Conservation (phyloP, 2,329 filamentous ascomycete species). For the Diaporthe velutina region DNA sequence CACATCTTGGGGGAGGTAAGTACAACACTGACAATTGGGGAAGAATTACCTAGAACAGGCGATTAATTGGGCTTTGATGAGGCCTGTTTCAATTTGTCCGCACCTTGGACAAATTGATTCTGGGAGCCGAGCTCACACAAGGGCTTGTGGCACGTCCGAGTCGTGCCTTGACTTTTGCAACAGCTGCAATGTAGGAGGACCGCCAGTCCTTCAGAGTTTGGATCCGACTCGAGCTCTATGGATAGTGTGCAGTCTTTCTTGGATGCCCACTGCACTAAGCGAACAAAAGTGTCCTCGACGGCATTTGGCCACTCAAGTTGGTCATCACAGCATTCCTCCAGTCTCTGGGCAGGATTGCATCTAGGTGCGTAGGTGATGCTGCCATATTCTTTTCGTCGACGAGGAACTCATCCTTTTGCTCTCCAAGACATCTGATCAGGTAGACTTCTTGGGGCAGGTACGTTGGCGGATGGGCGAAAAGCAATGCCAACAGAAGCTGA, state of each 20-base stretch:
- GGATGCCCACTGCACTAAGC: conserved; percentile 35
- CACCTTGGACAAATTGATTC: not conserved
- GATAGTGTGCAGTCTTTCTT: conserved; percentile 1
- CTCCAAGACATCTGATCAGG: not conserved
- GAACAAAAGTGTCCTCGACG: conserved; percentile 27
- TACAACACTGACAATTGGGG: not conserved
- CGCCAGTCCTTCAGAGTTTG: not conserved
- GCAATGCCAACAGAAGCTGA: not conserved
- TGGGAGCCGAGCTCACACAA: not conserved
- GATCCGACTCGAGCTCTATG: not conserved
- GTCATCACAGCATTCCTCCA: conserved; percentile 28
- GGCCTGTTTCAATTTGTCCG: not conserved
- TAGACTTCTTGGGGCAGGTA: not conserved
- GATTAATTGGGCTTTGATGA: not conserved
- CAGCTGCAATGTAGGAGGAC: not conserved
- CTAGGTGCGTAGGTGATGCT: not conserved
- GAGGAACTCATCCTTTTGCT: not conserved
- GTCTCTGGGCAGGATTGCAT: conserved; percentile 7
- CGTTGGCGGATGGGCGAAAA: not conserved
- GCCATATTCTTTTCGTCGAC: not conserved
- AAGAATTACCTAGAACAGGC: not conserved
- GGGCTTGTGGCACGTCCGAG: too few species aligned
- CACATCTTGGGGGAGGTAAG: not conserved
- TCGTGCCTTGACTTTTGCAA: too few species aligned
- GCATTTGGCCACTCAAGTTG: conserved; percentile 31